Evolutionary conservation across 495 filamentous ascomycete genomes (phyloP), one percentile per base, ranked within the genome.

Genomic region (Podospora pseudoanserina): DNA sequence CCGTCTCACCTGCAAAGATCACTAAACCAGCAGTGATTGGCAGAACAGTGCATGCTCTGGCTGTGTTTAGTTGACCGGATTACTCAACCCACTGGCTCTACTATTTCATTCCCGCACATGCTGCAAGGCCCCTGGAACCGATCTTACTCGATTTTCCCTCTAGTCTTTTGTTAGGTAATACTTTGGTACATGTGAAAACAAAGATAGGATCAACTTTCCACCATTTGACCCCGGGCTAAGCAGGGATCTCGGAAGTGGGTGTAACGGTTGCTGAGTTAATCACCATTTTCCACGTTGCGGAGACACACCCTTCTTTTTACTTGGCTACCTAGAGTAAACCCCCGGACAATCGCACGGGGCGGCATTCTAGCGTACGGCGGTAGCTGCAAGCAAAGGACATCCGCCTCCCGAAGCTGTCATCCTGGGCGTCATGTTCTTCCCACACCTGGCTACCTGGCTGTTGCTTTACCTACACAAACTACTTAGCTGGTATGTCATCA

Each of bases 181-280:
- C 39, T 49, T 49, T 49, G 15, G 39, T 16, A 49, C 39, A 18
- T 49, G 30, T 23, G 39, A 49, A 49, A 49, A 49, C 9, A 49
- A 13, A 13, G 39, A 49, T 11, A 49, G 39, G 39, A 1, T 11
- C 39, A 49, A 49, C 39, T 49, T 49, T 49, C 13, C 39, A 49
- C 39, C 39, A 49, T 23, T 23, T 49, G 39, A 49, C 5, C 39
- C 39, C 39, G 9, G 39, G 39, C 7, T 2, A 49, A 13, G 13
- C 39, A 49, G 55, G 55, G 55, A 16, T 19, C 55, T 55, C 15
- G 64, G 39, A 55, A 16, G n/a, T 59, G 64, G 64, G 30, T 55
- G 32, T 27, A 60, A 28, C 11, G 30, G 54, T 59, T 65, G 64
- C 64, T 65, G 64, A 65, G 64, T 65, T 19, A 65, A 65, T 30